phyloP scores from a whole-genome alignment of 2,329 filamentous ascomycete species.

The Aureobasidium leucospermi region DNA sequence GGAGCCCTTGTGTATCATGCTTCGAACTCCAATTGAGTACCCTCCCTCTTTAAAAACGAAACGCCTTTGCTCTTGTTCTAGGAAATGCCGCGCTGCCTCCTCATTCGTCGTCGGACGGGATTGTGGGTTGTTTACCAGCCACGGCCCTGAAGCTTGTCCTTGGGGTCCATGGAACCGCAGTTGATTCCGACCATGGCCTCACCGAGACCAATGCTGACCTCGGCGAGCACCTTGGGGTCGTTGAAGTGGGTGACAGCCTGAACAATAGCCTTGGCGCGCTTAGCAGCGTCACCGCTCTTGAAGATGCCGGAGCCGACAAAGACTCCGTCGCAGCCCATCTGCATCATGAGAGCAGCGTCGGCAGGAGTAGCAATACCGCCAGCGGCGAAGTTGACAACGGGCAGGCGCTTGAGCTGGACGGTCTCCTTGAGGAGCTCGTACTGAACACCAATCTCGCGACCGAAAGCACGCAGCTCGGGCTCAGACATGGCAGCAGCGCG shows the following conservation, averaged over 20 bases:
- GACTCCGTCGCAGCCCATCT: slow-evolving; percentile 93
- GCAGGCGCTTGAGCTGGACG: slow-evolving; percentile 76
- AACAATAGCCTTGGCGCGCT: slow-evolving; percentile 90
- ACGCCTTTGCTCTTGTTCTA: background rate
- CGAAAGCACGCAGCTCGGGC: slow-evolving; percentile 68
- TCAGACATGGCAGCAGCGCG: slow-evolving; percentile 59
- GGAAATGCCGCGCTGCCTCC: background rate
- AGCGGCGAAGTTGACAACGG: slow-evolving; percentile 95
- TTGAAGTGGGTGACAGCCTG: slow-evolving; percentile 86
- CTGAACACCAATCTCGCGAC: slow-evolving; percentile 73
- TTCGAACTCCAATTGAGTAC: background rate
- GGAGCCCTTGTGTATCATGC: background rate
- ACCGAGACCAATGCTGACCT: slow-evolving; percentile 82
- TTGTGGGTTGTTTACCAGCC: slow-evolving; percentile 58
- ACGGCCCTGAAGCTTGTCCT: slow-evolving; percentile 74
- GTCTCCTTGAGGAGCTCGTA: slow-evolving; percentile 77
- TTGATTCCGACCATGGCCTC: slow-evolving; percentile 98
- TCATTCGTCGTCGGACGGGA: too few relatives aligned
- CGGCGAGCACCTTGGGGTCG: slow-evolving; percentile 76
- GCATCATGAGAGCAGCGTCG: slow-evolving; percentile 98
- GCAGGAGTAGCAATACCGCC: slow-evolving; percentile 99
- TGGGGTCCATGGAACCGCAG: slow-evolving; percentile 66
- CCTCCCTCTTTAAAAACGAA: background rate
- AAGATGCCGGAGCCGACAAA: slow-evolving; percentile 97
- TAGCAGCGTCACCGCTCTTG: slow-evolving; percentile 85